Evolutionary conservation across 1,139 yeast genomes (phyloP), one percentile per base, ranked within the genome.

Genomic region (Pichia terricola): DNA sequence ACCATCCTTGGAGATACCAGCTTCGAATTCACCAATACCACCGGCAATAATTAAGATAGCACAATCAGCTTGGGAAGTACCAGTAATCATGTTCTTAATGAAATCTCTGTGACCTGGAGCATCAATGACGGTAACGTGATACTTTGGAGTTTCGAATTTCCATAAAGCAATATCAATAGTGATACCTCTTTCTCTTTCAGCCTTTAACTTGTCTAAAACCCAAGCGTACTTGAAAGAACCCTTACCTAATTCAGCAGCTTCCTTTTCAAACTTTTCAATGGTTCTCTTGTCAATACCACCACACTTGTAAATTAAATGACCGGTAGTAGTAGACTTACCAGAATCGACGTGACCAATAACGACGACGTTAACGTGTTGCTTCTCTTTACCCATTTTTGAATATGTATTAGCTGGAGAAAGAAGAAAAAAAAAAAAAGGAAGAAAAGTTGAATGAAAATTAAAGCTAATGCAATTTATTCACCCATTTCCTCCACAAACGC

Each of bases 271-370:
- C 85, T 87, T 87, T 79, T 88, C 96, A 68, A 88, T 88, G 70
- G 96, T 88, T 81, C 96, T 85, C 86, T 88, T 87, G 79, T 87
- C 64, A 50, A 60, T 61, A 67, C 73, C 81, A 72, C 81, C 81
- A 67, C 80, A 81, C 94, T 89, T 89, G 95, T 73, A 89, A 70
- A 89, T 89, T 77, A 89, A 85, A 82, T 88, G 96, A 75, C 96
- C 96, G 70, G 96, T 88, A 73, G 95, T 86, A 69, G 96, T 87
- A 59, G 95, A 87, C 77, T 87, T 87, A 78, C 95, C 95, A 63
- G 96, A 87, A 77, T 87, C 96, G 95, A 87, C 96, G 94, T 88
- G 97, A 75, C 97, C 97, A 73, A 89, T 89, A 71, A 89, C 97
- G 74, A 89, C 97, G 76, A 89, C 91, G 95, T 89, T 89, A 75